phyloP scores from a whole-genome alignment of 768 basidiomycete genomes.

The Tylopilus subfusipes region DNA sequence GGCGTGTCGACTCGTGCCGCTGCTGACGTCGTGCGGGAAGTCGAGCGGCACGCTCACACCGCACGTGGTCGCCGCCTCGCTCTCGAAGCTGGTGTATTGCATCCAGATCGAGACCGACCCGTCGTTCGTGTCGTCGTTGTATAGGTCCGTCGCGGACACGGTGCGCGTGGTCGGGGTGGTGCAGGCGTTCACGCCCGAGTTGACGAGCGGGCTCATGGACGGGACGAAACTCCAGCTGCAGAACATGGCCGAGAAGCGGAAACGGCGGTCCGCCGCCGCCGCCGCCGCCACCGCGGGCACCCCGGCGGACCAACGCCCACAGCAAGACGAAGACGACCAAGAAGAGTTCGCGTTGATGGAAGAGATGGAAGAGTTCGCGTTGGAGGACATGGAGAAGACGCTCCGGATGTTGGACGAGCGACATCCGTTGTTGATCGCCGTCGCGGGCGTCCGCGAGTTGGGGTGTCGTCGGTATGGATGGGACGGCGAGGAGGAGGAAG shows the following conservation, averaged over 20 bases:
- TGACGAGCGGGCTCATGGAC: constrained; percentile 54
- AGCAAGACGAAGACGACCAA: constrained; percentile 44
- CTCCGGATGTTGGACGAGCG: constrained; percentile 50
- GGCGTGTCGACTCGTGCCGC: constrained; percentile 68
- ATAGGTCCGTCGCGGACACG: constrained; percentile 64
- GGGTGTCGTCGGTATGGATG: constrained; percentile 49
- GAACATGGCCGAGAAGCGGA: constrained; percentile 63
- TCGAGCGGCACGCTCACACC: constrained; percentile 58
- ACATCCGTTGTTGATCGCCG: constrained; percentile 65
- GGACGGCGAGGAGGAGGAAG: constrained; percentile 45
- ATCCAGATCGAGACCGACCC: constrained; percentile 68
- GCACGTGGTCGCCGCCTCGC: constrained; percentile 65
- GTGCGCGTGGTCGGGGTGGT: constrained; percentile 59
- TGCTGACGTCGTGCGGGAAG: constrained; percentile 68
- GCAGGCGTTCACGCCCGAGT: constrained; percentile 48
- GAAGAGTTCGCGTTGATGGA: constrained; percentile 72
- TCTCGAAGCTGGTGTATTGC: constrained; percentile 60
- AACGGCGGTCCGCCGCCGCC: constrained; percentile 41
- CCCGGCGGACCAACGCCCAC: background rate
- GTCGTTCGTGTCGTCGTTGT: constrained; percentile 74
- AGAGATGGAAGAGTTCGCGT: constrained; percentile 79
- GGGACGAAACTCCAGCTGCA: constrained; percentile 73
- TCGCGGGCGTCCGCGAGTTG: constrained; percentile 69
- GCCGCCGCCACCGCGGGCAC: constrained; percentile 12
- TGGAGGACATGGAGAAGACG: constrained; percentile 77